A percentile compares a stretch with the other conserved stretches of the same genome.
Evolutionary conservation across 352 stramenopile genomes (phyloP).

Genomic region (Thraustochytrium sp.): DNA sequence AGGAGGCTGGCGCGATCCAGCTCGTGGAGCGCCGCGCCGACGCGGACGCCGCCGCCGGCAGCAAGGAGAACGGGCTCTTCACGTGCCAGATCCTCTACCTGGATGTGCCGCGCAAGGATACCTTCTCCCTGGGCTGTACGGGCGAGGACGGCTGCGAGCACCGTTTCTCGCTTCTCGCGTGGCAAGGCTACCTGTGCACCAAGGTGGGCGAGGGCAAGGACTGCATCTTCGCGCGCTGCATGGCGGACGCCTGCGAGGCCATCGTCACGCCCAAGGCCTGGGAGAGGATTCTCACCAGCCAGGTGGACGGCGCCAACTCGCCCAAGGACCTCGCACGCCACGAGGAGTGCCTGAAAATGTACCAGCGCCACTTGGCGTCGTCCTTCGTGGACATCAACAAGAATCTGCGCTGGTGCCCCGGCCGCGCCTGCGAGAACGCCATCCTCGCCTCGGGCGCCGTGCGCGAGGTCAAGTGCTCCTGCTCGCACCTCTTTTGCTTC

Average conservation of each 20-base stretch:
- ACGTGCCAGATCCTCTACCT: slow-evolving; percentile 89
- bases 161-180: slow-evolving; percentile 85
- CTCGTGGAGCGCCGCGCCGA: slow-evolving; percentile 47
- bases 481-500: slow-evolving; percentile 64
- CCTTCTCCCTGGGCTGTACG: slow-evolving; percentile 85
- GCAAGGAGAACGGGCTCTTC: slow-evolving; percentile 49
- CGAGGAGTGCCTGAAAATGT: slow-evolving; percentile 76
- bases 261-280: slow-evolving; percentile 64
- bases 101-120: slow-evolving; percentile 60
- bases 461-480: slow-evolving; percentile 58
- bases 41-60: slow-evolving; percentile 60
- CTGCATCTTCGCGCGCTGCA: slow-evolving; percentile 88
- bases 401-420: slow-evolving; percentile 93
- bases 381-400: slow-evolving; percentile 97
- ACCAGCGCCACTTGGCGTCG: slow-evolving; percentile 82
- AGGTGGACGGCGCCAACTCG: slow-evolving; percentile 34
- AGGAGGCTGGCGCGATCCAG: slow-evolving; percentile 47
- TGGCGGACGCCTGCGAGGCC: slow-evolving; percentile 88
- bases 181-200: slow-evolving; percentile 67
- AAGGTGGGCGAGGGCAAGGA: slow-evolving; percentile 82
- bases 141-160: slow-evolving; percentile 60
- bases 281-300: slow-evolving; percentile 52
- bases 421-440: slow-evolving; percentile 88
- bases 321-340: slow-evolving; percentile 76
- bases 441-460: slow-evolving; percentile 45